Evolutionary conservation across 108 stramenopile genomes (phyloP).

Genomic region (Schizochytrium sp.): DNA sequence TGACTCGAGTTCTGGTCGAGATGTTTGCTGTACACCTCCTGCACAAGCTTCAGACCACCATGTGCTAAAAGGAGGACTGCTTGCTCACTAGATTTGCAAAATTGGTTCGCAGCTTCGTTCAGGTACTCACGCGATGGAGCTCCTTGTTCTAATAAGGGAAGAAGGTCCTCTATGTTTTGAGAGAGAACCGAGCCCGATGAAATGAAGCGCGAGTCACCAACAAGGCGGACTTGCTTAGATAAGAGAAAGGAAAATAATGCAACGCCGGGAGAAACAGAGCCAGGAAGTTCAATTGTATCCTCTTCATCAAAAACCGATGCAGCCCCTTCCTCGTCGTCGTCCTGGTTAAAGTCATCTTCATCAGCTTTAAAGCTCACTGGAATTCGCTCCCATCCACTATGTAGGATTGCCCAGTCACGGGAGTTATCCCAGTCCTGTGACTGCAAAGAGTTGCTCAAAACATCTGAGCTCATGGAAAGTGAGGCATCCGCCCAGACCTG

Average conservation of each 20-base stretch:
- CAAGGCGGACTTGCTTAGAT: conserved; percentile 34
- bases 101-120: not conserved
- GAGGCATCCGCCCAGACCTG: conserved; percentile 41
- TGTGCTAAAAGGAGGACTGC: conserved; percentile 28
- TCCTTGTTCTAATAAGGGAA: not conserved
- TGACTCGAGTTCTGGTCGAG: not conserved
- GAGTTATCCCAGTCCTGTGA: conserved; percentile 43
- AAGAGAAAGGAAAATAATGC: conserved; percentile 39
- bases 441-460: not conserved
- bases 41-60: not conserved
- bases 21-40: conserved; percentile 10
- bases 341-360: not conserved
- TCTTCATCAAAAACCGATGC: not conserved
- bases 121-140: not conserved
- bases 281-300: conserved; percentile 36
- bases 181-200: conserved; percentile 42
- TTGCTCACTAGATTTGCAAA: conserved; percentile 30
- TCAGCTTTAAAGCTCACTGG: not conserved
- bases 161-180: conserved; percentile 17
- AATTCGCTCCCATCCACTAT: conserved; percentile 60
- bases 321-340: not conserved
- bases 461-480: conserved; percentile 27
- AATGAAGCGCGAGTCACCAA: conserved; percentile 40
- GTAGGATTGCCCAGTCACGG: conserved; percentile 50
- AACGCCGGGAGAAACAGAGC: conserved; percentile 28